phyloP scores from a whole-genome alignment of 2,329 filamentous ascomycete genomes.

The Colletotrichum brevisporum region DNA sequence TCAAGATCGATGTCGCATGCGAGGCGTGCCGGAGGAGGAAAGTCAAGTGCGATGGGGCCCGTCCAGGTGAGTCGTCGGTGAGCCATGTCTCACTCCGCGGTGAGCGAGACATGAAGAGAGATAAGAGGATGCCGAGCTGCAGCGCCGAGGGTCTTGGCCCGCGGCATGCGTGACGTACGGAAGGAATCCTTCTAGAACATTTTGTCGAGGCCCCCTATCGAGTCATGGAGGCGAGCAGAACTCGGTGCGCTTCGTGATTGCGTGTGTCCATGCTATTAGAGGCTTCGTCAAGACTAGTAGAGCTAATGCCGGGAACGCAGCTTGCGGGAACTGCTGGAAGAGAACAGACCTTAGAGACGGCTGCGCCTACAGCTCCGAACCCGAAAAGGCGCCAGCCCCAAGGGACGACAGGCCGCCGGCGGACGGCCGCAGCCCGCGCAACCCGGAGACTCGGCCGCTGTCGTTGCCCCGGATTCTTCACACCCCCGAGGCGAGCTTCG shows the following conservation, averaged over 20 bases:
- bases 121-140: neutral
- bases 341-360: conserved; percentile 47
- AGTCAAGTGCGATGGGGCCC: conserved; percentile 58
- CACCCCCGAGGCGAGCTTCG: conserved; percentile 19
- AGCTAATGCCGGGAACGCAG: conserved; percentile 39
- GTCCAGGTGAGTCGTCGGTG: conserved; percentile 49
- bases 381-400: conserved; percentile 9
- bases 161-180: neutral
- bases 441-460: neutral
- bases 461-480: conserved; percentile 1
- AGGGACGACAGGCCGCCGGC: neutral
- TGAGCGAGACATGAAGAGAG: neutral
- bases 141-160: conserved; percentile 1
- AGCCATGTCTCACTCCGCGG: neutral
- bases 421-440: conserved; percentile 7
- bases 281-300: neutral
- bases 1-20: conserved; percentile 60
- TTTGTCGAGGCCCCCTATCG: neutral
- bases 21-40: conserved; percentile 58
- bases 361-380: conserved; percentile 47
- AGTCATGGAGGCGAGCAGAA: no score
- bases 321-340: conserved; percentile 50
- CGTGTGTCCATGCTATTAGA: no score
- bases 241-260: no score
- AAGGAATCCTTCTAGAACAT: neutral